Conservation (phyloP, 225 moss, liverwort and hornwort genomes). For the Takakia lepidozioides region DNA sequence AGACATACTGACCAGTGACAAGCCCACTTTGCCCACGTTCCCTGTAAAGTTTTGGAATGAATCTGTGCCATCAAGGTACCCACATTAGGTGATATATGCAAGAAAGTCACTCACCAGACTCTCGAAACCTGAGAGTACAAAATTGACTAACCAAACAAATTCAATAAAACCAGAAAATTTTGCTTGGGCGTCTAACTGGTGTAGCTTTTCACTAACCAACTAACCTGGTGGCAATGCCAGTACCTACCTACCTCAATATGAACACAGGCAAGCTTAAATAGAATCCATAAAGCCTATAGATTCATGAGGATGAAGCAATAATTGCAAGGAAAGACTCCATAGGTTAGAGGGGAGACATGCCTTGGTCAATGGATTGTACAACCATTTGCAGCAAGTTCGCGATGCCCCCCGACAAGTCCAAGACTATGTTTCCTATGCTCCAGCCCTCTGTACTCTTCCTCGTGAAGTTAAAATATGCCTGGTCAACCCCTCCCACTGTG, state of each 20-base stretch:
- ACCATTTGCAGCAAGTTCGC: constrained; percentile 77
- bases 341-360: constrained; percentile 41
- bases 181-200: neutral
- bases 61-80: too few species aligned
- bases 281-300: neutral
- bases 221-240: too few species aligned
- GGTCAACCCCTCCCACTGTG: too few species aligned
- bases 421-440: constrained; percentile 83
- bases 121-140: too few species aligned
- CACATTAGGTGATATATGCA: too few species aligned
- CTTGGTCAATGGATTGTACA: constrained; percentile 84
- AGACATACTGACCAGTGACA: constrained; percentile 64
- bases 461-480: constrained; percentile 81
- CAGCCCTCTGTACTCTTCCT: constrained; percentile 89
- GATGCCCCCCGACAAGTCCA: constrained; percentile 69
- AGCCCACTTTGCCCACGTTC: constrained; percentile 88
- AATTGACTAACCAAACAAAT: too few species aligned
- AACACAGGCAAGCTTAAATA: neutral
- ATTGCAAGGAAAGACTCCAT: neutral
- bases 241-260: too few species aligned
- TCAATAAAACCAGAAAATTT: neutral
- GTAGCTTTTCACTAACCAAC: neutral
- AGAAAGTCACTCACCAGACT: too few species aligned
- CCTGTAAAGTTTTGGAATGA: constrained; percentile 86
- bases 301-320: neutral